Evolutionary conservation across 768 basidiomycete species (phyloP).

Genomic region (Pholiota molesta): DNA sequence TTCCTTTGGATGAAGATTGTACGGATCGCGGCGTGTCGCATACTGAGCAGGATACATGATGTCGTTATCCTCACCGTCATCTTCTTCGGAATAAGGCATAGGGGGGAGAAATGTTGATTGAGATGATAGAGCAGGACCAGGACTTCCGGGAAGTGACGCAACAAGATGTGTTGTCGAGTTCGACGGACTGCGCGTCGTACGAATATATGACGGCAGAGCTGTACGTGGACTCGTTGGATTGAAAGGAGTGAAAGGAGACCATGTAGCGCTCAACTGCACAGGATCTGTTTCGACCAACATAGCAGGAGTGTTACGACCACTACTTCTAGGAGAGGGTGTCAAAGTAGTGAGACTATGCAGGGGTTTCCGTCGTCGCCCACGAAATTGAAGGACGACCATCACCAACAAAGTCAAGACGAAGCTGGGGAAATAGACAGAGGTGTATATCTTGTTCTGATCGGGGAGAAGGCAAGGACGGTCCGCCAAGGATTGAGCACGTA

Average conservation of each 20-base stretch:
- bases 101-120: constrained; percentile 36
- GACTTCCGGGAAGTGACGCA: constrained; percentile 44
- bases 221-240: constrained; percentile 41
- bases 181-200: constrained; percentile 39
- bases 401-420: constrained; percentile 54
- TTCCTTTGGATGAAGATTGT: constrained; percentile 29
- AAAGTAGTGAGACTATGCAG: constrained; percentile 25
- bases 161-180: constrained; percentile 39
- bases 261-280: constrained; percentile 30
- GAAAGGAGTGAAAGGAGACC: constrained; percentile 44
- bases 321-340: constrained; percentile 33
- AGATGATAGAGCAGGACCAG: constrained; percentile 30
- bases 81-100: constrained; percentile 33
- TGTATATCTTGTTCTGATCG: constrained; percentile 63
- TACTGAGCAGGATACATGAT: constrained; percentile 56
- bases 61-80: constrained; percentile 53
- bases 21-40: constrained; percentile 38
- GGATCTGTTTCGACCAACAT: constrained; percentile 33
- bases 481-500: constrained; percentile 46
- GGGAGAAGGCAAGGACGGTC: constrained; percentile 83
- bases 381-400: constrained; percentile 48
- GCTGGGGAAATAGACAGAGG: constrained; percentile 64
- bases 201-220: constrained; percentile 38
- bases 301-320: constrained; percentile 26
- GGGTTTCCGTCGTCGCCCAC: constrained; percentile 28